Base-by-base conservation (phyloP, 139 green algal species). In the Chlamydomonas asymmetrica region DNA sequence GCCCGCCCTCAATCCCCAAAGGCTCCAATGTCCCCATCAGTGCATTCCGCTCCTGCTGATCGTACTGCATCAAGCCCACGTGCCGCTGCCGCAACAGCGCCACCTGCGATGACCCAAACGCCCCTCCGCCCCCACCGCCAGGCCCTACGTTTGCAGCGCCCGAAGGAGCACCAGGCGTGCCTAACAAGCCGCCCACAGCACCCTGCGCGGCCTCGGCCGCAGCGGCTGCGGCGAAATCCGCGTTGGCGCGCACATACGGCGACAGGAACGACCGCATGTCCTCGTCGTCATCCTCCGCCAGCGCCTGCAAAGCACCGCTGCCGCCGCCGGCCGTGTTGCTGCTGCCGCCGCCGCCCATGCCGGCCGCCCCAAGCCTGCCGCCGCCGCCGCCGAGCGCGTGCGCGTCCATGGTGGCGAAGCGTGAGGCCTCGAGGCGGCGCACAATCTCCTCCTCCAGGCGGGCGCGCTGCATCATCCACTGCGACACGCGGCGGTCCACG, bases 391-490 rank as follows among this genome's bases (percentile, higher is more conserved):
- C 31, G 34, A 29, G 32, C 25, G 38, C 8, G 31, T 74, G 79
- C 39, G 71, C 32, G n/a, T n/a, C n/a, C n/a, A n/a, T n/a, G n/a
- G n/a, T n/a, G 4, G 74, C 74, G 69, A 76, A 81, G 52, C 80
- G 74, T 38, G 31, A 49, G 2, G 70, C 80, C 38, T 85, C 80
- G 57, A 82, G 80, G 32, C 80, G 61, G 52, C 80, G 67, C n/a
- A 85, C 68, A 23, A 85, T 81, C 74, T 85, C 80, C 63, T 85
- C 80, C 62, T 85, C 80, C 22, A 85, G 63, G 0, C 80, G 73
- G 0, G 73, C 74, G 3, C 80, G 74, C 43, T 78, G 74, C 50
- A 73, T 31, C 40, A 74, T 66, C 80, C 80, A 85, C 35, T 66
- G 54, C 25, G 56, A 35, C 41, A 85, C 40, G 4, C 29, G 13